Evolutionary conservation across 352 stramenopile genomes (phyloP), one percentile per base, ranked within the genome.

Genomic region (Globisporangium nagaii): DNA sequence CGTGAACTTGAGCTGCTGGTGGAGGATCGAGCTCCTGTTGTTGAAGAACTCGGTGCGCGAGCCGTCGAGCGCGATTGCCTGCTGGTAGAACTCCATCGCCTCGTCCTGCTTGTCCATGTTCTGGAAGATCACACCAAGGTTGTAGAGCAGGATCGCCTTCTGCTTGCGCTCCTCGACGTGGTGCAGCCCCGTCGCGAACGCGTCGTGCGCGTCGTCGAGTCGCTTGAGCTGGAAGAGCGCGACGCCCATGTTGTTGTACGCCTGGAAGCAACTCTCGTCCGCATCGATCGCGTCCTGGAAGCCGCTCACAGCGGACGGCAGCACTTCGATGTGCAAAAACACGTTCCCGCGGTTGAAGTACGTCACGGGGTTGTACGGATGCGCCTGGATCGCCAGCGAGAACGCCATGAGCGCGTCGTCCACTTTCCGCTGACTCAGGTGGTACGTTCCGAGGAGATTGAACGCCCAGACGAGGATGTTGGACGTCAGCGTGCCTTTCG

Each of bases 291-390:
- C 73, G n/a, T 81, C 74, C 28, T 76, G 60, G 30, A 79, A 83
- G 2, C 74, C 66, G 4, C 57, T 68, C 1, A 81, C 37, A 4
- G 76, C 70, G 7, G 72, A 79, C 1, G 35, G 36, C 3, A 78
- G 51, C 22, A 66, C 65, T 17, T 73, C 53, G 0, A 75, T 75
- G 17, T 69, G 58, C 4, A 84, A 39, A 41, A 75, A 87, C 28
- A 73, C 66, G 37, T 81, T 84, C 34, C 64, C 71, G 8, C 73
- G 66, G 41, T 87, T 87, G 24, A 83, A 83, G n/a, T 71, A 67
- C 15, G 71, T 68, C 34, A 66, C 60, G 2, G 68, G 34, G 20
- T 68, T 63, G 13, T 40, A 62, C 30, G 73, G 60, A 32, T 80
- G 56, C 12, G 68, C 70, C 35, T 81, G 69, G 31, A 83, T 79